These are phyloP conservation scores for Elsinoe perseae DNA, from an alignment of 2,329 filamentous ascomycete species.

Conservation along the genomic window DNA sequence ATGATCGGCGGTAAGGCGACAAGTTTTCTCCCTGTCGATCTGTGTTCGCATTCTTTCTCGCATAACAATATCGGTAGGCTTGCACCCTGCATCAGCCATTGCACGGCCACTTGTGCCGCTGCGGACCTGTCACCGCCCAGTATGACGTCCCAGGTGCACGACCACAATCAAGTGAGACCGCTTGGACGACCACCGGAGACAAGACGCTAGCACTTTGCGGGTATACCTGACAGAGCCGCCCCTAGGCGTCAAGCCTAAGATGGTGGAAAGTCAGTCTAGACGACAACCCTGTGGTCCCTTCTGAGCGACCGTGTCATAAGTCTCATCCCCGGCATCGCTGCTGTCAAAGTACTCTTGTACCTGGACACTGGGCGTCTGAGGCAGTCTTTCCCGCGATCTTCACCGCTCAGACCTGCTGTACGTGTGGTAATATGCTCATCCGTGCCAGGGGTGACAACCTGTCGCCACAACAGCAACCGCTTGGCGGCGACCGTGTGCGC, in stretches of 20 bases:
- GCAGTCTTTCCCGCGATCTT: conserved; percentile 7
- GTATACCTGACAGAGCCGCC: not conserved
- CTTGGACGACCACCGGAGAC: not conserved
- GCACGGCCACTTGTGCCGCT: conserved; percentile 5
- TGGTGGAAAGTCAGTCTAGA: not conserved
- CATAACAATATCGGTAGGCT: not conserved
- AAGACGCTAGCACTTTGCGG: not conserved
- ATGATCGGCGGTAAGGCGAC: not conserved
- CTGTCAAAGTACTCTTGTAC: conserved; percentile 12
- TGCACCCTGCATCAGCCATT: not conserved
- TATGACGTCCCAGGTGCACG: not conserved
- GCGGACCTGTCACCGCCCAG: not conserved
- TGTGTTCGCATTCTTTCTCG: conserved; percentile 7
- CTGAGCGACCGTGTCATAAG: conserved; percentile 4
- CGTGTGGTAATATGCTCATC: not conserved
- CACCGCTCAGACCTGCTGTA: not conserved
- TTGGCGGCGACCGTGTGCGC: not conserved
- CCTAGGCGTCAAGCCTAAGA: not conserved
- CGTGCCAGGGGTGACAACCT: not conserved
- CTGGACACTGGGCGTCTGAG: not conserved
- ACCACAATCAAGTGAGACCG: not conserved
- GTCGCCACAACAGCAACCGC: not conserved
- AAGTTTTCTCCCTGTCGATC: conserved; percentile 13
- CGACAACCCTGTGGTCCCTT: not conserved
- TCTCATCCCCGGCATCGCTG: conserved; percentile 5